Conservation (phyloP, 129 eudicot genomes). For the Dittrichia graveolens region DNA sequence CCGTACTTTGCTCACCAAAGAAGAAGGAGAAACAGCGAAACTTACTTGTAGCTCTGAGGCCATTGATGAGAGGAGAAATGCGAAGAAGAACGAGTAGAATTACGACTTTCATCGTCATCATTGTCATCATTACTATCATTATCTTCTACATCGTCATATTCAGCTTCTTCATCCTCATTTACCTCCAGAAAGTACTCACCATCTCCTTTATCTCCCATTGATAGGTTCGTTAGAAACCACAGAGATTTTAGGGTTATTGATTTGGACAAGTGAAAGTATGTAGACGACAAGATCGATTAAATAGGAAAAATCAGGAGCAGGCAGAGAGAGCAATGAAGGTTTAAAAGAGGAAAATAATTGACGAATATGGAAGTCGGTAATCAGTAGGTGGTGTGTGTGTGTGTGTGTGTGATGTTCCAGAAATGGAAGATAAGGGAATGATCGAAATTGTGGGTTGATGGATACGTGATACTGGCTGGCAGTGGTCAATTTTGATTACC, state of each 20-base stretch:
- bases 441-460: constrained; percentile 11
- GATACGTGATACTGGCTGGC: background rate
- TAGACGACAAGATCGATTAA: background rate
- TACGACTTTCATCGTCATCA: constrained; percentile 12
- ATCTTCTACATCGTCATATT: constrained; percentile 20
- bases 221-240: background rate
- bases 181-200: constrained; percentile 32
- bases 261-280: background rate
- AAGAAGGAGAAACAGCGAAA: background rate
- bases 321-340: background rate
- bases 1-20: constrained; percentile 8
- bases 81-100: constrained; percentile 23
- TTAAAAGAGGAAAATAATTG: background rate
- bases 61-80: constrained; percentile 42
- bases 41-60: constrained; percentile 47
- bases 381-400: background rate
- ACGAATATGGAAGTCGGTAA: background rate
- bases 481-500: background rate
- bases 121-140: constrained; percentile 2
- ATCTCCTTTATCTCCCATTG: constrained; percentile 24
- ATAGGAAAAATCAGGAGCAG: background rate
- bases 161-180: constrained; percentile 33
- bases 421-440: constrained; percentile 24
- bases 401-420: background rate
- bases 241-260: background rate